A percentile compares a stretch with the other conserved stretches of the same genome.
phyloP scores from a whole-genome alignment of 106 monocot species.

The Agapanthus africanus region DNA sequence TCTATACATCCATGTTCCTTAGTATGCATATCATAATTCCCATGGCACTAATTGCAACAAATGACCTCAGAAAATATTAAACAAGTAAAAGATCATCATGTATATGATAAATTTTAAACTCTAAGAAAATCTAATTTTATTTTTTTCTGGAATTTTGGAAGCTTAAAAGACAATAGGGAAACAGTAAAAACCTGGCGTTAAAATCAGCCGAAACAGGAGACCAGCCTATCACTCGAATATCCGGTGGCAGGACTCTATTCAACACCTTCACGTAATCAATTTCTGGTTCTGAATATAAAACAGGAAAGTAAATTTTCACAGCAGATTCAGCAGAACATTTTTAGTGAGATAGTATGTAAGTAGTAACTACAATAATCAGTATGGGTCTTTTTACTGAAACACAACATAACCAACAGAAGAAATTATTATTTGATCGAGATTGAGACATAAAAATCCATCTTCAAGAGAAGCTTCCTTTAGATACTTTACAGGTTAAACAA shows the following conservation, averaged over 20 bases:
- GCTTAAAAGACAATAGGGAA: background rate
- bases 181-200: slow-evolving; percentile 56
- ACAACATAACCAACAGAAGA: background rate
- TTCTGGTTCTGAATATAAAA: slow-evolving; percentile 36
- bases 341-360: background rate
- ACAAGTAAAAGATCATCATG: background rate
- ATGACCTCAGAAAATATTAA: background rate
- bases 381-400: background rate
- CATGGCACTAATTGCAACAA: background rate
- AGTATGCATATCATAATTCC: background rate
- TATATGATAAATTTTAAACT: too few species aligned
- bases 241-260: slow-evolving; percentile 78
- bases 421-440: background rate
- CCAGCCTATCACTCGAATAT: slow-evolving; percentile 91
- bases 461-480: background rate
- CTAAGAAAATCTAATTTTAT: too few species aligned
- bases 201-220: slow-evolving; percentile 56
- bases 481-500: background rate
- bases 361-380: background rate
- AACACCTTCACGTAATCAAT: slow-evolving; percentile 93
- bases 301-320: slow-evolving; percentile 3
- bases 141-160: background rate
- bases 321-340: background rate
- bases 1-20: background rate
- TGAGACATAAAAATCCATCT: too few species aligned